A percentile compares a stretch with the other conserved stretches of the same genome.
These are phyloP conservation scores for Ploettnerulaceae sp. DNA, from an alignment of 2,329 filamentous ascomycete genomes.

Conservation along the genomic window DNA sequence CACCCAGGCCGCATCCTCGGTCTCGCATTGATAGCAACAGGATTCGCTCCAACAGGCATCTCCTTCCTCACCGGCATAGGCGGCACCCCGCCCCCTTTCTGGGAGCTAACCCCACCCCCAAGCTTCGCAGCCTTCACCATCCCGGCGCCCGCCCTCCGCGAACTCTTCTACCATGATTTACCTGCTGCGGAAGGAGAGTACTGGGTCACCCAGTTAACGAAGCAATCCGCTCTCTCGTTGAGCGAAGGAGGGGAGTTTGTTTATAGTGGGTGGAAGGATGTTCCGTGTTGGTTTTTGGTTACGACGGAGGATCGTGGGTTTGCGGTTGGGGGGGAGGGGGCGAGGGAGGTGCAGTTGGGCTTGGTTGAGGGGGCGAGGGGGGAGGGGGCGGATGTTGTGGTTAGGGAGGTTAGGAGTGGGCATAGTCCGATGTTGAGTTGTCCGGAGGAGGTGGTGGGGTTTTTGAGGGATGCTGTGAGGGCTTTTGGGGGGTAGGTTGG, in stretches of 20 bases:
- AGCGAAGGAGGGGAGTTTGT: slow-evolving; percentile 36
- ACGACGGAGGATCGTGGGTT: slow-evolving; percentile 38
- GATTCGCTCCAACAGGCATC: slow-evolving; percentile 35
- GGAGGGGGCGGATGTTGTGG: slow-evolving; percentile 33
- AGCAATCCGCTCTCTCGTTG: slow-evolving; percentile 38
- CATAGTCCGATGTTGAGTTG: slow-evolving; percentile 43
- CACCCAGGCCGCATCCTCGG: slow-evolving; percentile 39
- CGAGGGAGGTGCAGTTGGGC: slow-evolving; percentile 35
- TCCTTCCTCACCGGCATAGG: slow-evolving; percentile 37
- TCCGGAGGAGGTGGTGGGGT: slow-evolving; percentile 34
- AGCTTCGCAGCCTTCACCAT: slow-evolving; percentile 35
- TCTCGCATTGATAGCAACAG: slow-evolving; percentile 37
- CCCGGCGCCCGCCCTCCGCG: slow-evolving; percentile 31
- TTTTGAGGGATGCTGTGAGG: slow-evolving; percentile 37
- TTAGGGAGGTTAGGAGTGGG: slow-evolving; percentile 37
- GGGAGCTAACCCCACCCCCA: slow-evolving; percentile 32
- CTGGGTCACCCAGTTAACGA: slow-evolving; percentile 37
- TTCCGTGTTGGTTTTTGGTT: slow-evolving; percentile 36
- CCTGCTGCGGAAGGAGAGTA: slow-evolving; percentile 37
- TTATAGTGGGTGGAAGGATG: slow-evolving; percentile 31
- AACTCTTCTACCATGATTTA: slow-evolving; percentile 44
- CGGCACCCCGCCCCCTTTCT: slow-evolving; percentile 36
- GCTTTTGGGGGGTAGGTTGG: slow-evolving; percentile 26
- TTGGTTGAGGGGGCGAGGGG: slow-evolving; percentile 36
- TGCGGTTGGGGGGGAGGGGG: too few species aligned